A percentile compares a stretch with the other conserved stretches of the same genome.
phyloP scores from a whole-genome alignment of 1,284 basidiomycete species.

The Ganoderma leucocontextum region DNA sequence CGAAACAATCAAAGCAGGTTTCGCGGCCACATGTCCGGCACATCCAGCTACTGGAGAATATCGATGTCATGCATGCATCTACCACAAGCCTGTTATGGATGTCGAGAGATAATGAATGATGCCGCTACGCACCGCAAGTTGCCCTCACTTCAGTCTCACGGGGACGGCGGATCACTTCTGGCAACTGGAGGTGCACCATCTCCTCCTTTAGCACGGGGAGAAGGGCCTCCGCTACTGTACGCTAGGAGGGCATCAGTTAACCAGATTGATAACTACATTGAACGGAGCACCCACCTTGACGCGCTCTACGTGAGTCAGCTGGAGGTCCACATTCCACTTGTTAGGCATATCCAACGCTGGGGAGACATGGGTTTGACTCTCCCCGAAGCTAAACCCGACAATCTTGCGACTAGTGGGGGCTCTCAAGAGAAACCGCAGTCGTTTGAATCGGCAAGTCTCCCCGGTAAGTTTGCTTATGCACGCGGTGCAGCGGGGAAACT shows the following conservation, averaged over 20 bases:
- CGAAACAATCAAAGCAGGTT: conserved; percentile 7
- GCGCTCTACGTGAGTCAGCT: conserved; percentile 55
- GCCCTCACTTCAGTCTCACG: conserved; percentile 82
- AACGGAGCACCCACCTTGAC: conserved; percentile 59
- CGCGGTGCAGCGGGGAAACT: conserved; percentile 79
- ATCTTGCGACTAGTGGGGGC: conserved; percentile 57
- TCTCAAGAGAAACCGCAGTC: conserved; percentile 76
- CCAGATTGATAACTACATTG: neutral
- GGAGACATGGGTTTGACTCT: conserved; percentile 62
- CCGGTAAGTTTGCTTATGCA: conserved; percentile 85
- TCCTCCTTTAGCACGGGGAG: conserved; percentile 76
- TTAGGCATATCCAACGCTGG: conserved; percentile 70
- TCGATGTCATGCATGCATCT: conserved; percentile 7
- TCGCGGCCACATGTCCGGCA: conserved; percentile 12
- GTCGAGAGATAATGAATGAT: neutral
- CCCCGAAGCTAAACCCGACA: conserved; percentile 72
- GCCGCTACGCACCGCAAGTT: conserved; percentile 74
- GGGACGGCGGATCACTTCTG: conserved; percentile 72
- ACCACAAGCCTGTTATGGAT: neutral
- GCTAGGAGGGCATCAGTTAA: conserved; percentile 45
- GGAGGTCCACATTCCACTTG: conserved; percentile 68
- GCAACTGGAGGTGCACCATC: conserved; percentile 66
- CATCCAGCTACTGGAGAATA: conserved; percentile 15
- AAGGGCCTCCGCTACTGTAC: conserved; percentile 74
- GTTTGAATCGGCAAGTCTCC: conserved; percentile 83